Evolutionary conservation across 495 filamentous ascomycete species (phyloP), one percentile per base, ranked within the genome.

Genomic region (Jackrogersella multiformis): DNA sequence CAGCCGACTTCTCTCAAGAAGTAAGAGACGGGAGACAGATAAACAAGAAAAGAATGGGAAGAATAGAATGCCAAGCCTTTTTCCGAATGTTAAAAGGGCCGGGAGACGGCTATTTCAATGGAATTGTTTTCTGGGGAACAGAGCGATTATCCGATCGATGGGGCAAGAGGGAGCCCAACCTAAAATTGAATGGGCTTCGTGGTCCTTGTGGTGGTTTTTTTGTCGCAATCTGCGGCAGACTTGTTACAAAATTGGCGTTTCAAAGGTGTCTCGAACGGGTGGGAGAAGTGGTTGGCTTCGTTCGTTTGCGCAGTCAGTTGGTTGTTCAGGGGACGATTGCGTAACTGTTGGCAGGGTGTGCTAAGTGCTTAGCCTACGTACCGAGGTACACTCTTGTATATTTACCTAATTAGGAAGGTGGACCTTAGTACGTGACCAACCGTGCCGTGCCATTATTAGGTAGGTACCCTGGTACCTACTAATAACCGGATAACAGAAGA

Each of bases 61-160:
- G 42, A 69, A 58, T 39, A n/a, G 21, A 64, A 65, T 44, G 61
- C 69, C 61, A 68, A 72, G 65, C 65, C 53, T 69, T 72, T 51
- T 57, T 23, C 52, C 39, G 39, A 16, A 21, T 12, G 24, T 18
- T 35, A 38, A 61, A 39, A 61, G 61, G 35, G 51, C 42, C 16
- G n/a, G 60, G 66, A 28, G 44, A 53, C 45, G 4, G 12, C 9
- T 64, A 59, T 69, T 69, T 69, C 66, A 69, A 69, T 64, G 56
- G 49, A 18, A 39, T 28, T 48, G 4, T 38, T 55, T 24, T 52
- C 58, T 38, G 7, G 34, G 24, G 46, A 15, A 53, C 46, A 61
- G 26, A 26, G 9, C 8, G 15, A 42, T 61, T 52, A 24, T 52
- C n/a, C 4, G 26, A 30, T 30, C 58, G 46, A 53, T 32, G 57